phyloP scores from a whole-genome alignment of 1,284 basidiomycete species.

The Apiotrichum gamsii region DNA sequence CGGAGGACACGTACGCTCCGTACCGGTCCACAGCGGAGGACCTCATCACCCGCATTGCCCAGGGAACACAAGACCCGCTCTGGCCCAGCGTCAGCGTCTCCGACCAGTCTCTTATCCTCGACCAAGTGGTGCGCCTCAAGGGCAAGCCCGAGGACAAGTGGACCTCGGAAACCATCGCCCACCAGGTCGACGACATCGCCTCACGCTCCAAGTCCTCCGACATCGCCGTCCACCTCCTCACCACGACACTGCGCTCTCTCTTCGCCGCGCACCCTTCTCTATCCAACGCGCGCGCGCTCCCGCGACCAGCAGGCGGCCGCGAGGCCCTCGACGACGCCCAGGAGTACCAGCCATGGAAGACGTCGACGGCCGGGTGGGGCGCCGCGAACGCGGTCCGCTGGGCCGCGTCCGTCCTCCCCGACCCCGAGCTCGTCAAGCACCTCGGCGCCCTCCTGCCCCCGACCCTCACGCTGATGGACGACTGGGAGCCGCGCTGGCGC shows the following conservation, averaged over 20 bases:
- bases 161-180: constrained; percentile 19
- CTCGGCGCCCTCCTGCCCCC: constrained; percentile 43
- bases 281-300: constrained; percentile 5
- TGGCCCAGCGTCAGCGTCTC: constrained; percentile 24
- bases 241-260: constrained; percentile 17
- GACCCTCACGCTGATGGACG: constrained; percentile 45
- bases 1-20: not conserved
- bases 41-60: constrained; percentile 13
- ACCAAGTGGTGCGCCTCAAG: constrained; percentile 23
- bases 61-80: not conserved
- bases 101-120: constrained; percentile 22
- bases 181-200: constrained; percentile 18
- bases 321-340: constrained; percentile 31
- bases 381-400: constrained; percentile 31
- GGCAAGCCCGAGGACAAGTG: constrained; percentile 31
- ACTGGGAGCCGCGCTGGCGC: constrained; percentile 43
- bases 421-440: constrained; percentile 7
- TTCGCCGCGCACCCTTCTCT: constrained; percentile 24
- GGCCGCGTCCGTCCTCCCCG: constrained; percentile 10
- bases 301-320: constrained; percentile 25
- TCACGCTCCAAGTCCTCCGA: not conserved
- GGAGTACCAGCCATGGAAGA: constrained; percentile 34
- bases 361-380: constrained; percentile 23
- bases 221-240: constrained; percentile 21
- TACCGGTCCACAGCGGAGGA: constrained; percentile 11